Conservation (phyloP, 2,329 filamentous ascomycete species). For the Microsporum canis region DNA sequence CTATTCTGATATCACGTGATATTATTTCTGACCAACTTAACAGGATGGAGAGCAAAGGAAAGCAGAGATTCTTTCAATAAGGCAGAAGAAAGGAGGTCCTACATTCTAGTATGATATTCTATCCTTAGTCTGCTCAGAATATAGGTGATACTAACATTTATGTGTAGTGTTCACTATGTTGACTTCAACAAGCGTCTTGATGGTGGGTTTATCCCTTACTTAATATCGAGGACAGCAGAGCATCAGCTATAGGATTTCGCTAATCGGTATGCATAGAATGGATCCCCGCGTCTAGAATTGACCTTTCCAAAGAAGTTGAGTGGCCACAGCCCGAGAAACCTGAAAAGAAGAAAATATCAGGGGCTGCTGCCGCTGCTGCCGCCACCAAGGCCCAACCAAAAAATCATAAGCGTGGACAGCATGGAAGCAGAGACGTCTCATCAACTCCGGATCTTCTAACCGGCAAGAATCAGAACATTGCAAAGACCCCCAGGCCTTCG, state of each 20-base stretch:
- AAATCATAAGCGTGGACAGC: slow-evolving; percentile 46
- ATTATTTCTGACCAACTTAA: background rate
- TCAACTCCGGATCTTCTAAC: slow-evolving; percentile 43
- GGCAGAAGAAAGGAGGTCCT: slow-evolving; percentile 74
- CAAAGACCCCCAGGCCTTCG: slow-evolving; percentile 39
- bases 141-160: slow-evolving; percentile 14
- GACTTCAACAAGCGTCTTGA: slow-evolving; percentile 88
- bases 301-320: slow-evolving; percentile 82
- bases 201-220: slow-evolving; percentile 26
- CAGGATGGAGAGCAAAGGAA: slow-evolving; percentile 73
- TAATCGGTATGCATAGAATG: slow-evolving; percentile 54
- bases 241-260: background rate
- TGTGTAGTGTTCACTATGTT: slow-evolving; percentile 69
- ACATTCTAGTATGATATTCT: slow-evolving; percentile 56
- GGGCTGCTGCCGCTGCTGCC: slow-evolving; percentile 41
- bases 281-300: slow-evolving; percentile 71
- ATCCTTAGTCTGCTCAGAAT: background rate
- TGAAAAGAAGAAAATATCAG: slow-evolving; percentile 69
- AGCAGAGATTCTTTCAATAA: slow-evolving; percentile 92
- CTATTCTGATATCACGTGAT: slow-evolving; percentile 15
- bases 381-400: slow-evolving; percentile 44
- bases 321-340: slow-evolving; percentile 88
- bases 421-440: slow-evolving; percentile 43
- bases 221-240: background rate
- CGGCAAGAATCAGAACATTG: slow-evolving; percentile 39